Evolutionary conservation across 2,329 filamentous ascomycete species (phyloP), one percentile per base, ranked within the genome.

Genomic region (Penicillium sp.): DNA sequence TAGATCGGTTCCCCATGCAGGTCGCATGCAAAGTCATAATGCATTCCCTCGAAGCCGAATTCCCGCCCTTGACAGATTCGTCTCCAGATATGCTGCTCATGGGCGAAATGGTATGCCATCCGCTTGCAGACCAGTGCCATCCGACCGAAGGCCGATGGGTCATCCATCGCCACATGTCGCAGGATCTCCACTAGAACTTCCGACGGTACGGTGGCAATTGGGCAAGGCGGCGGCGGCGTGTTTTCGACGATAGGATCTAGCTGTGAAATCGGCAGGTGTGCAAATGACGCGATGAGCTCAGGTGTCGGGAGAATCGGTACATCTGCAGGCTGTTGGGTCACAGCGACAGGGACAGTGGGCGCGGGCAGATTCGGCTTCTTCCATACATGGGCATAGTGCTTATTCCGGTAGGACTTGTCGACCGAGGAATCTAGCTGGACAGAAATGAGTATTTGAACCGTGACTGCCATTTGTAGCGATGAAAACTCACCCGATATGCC

Each of bases 51-150:
- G 73, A 97, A 96, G 23, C 93, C 94, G 70, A 90, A 88, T 70
- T 91, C 85, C 13, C 76, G 61, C 0, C 87, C 88, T 1, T 90
- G 75, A 45, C 89, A 90, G 5, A 96, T 77, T 19, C 86, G 83
- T 58, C 88, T 90, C 93, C 94, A 99, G 67, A 96, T 89, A 43
- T 84, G 83, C 67, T 96, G 89, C 72, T 97, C 93, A 6, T 89
- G 90, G 31, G 86, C 81, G 49, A 96, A 88, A 21, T 97, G 84
- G 71, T 89, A 97, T 23, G 93, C 92, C 43, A 97, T 79, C 15
- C 89, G 86, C 73, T 91, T 96, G 79, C 93, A 97, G 3, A 96
- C 93, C 61, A 88, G 84, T 0, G 91, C 83, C 17, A 93, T 80
- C 25, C 90, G 88, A 21, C 83, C 84, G 66, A 96, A 93, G 39